A percentile compares a stretch with the other conserved stretches of the same genome.
These are phyloP conservation scores for Boletus pseudo-olivaceus DNA, from an alignment of 768 basidiomycete genomes.

Conservation along the genomic window DNA sequence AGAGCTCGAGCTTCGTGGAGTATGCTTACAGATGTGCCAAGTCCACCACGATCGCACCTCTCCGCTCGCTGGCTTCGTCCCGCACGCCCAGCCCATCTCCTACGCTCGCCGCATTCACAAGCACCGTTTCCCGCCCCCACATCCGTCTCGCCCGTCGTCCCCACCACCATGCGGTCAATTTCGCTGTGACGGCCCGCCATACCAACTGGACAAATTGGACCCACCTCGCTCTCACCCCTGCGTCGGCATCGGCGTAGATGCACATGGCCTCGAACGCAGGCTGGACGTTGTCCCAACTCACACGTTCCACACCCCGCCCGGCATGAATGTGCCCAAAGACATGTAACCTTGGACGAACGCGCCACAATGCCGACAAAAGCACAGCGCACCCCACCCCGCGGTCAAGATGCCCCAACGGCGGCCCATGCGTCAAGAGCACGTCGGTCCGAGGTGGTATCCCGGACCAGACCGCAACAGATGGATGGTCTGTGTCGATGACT, in stretches of 20 bases:
- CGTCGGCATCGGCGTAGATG: conserved; percentile 2
- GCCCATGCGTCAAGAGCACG: conserved; percentile 44
- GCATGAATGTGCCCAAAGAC: conserved; percentile 44
- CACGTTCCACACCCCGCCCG: conserved; percentile 31
- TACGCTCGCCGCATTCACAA: conserved; percentile 33
- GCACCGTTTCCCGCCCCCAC: conserved; percentile 19
- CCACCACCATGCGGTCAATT: conserved; percentile 4
- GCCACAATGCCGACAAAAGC: conserved; percentile 33
- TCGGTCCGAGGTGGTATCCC: conserved; percentile 32
- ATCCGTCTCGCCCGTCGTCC: conserved; percentile 5
- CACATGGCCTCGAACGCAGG: conserved; percentile 29
- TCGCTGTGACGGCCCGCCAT: conserved; percentile 9
- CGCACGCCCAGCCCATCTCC: conserved; percentile 16
- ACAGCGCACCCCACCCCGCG: conserved; percentile 29
- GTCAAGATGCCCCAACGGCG: conserved; percentile 36
- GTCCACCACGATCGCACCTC: conserved; percentile 31
- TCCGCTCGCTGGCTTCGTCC: conserved; percentile 18
- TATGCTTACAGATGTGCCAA: neutral
- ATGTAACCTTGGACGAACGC: conserved; percentile 34
- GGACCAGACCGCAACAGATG: conserved; percentile 22
- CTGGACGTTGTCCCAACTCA: conserved; percentile 34
- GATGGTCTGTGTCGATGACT: neutral
- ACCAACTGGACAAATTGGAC: conserved; percentile 13
- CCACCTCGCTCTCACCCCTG: conserved; percentile 8
- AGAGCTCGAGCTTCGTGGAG: too few relatives aligned